Evolutionary conservation across 495 filamentous ascomycete species (phyloP), one percentile per base, ranked within the genome.

Genomic region (Pseudevernia furfuracea): DNA sequence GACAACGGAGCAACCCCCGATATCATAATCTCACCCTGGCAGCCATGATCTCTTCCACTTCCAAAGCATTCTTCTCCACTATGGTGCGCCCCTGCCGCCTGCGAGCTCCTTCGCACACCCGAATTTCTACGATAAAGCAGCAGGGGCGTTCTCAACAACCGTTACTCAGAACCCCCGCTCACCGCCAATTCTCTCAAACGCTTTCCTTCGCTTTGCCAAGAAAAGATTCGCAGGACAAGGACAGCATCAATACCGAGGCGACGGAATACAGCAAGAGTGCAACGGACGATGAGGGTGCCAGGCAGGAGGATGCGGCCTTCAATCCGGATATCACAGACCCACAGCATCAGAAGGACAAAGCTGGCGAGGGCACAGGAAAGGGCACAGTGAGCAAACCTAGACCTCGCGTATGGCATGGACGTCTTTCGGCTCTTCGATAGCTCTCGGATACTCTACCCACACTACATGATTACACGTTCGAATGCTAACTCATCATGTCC

Each of bases 181-280:
- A 38, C 30, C 69, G 69, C 34, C 58, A 43, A 2, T 48, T 71
- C 39, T 69, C 69, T 14, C 61, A 67, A n/a, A 46, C 63, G 14
- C n/a, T 32, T 1, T 38, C 19, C 23, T 23, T 67, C 39, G 49
- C 60, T 15, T 65, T 66, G 36, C 70, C 70, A 0, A 66, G 72
- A 17, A 79, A 82, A 66, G 76, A 77, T 61, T 64, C 70, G 23
- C 75, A 80, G 66, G 81, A 86, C 69, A 84, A 84, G 53, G 78
- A 81, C 65, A 69, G 68, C 28, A 75, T 89, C 36, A 77, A 83
- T 44, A 80, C 84, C 0, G 73, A 81, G 60, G 71, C 78, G 14
- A 80, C 77, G 34, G 86, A 89, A 68, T 82, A 80, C 68, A 78
- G 76, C 43, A 82, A 87, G 68, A 79, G 78, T 38, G 85, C 81